Percentiles rank a stretch among this genome's conserved stretches.
phyloP scores from a whole-genome alignment of 352 stramenopile species.

The Globisporangium uncinulatum region DNA sequence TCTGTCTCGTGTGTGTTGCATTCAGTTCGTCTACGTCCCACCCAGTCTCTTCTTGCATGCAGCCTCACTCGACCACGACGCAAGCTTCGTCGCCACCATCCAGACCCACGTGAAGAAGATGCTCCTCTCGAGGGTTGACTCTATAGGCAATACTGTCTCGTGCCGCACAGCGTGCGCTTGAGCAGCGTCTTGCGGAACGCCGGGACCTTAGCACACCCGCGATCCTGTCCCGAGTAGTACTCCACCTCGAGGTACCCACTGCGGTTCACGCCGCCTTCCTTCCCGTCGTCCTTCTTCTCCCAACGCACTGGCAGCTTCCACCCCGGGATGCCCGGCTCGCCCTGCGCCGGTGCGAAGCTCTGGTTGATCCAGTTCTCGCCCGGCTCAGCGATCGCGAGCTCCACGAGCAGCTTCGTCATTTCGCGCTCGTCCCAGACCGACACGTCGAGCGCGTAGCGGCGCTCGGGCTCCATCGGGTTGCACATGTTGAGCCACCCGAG shows the following conservation, averaged over 20 bases:
- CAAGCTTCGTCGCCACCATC: too few relatives aligned
- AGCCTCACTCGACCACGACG: too few relatives aligned
- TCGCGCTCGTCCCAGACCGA: constrained; percentile 70
- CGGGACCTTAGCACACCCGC: constrained; percentile 50
- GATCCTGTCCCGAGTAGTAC: constrained; percentile 66
- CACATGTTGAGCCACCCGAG: constrained; percentile 81
- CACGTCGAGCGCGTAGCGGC: constrained; percentile 63
- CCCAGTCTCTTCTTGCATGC: too few relatives aligned
- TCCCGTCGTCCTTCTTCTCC: constrained; percentile 76
- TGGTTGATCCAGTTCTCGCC: constrained; percentile 85
- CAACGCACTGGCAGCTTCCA: constrained; percentile 77
- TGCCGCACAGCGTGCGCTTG: constrained; percentile 56
- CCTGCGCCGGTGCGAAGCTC: constrained; percentile 42
- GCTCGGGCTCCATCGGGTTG: constrained; percentile 67
- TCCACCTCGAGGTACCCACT: constrained; percentile 62
- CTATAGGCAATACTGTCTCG: constrained; percentile 59
- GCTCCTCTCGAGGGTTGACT: background rate
- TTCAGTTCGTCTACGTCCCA: too few relatives aligned
- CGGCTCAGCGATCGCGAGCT: constrained; percentile 70
- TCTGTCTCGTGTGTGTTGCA: too few relatives aligned
- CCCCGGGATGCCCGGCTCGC: constrained; percentile 58
- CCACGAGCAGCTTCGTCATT: constrained; percentile 74
- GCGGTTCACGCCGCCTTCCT: constrained; percentile 62
- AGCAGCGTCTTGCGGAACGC: constrained; percentile 56
- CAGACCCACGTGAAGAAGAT: background rate